Evolutionary conservation across 2,329 filamentous ascomycete species (phyloP).

Genomic region (Apiospora malaysiana): DNA sequence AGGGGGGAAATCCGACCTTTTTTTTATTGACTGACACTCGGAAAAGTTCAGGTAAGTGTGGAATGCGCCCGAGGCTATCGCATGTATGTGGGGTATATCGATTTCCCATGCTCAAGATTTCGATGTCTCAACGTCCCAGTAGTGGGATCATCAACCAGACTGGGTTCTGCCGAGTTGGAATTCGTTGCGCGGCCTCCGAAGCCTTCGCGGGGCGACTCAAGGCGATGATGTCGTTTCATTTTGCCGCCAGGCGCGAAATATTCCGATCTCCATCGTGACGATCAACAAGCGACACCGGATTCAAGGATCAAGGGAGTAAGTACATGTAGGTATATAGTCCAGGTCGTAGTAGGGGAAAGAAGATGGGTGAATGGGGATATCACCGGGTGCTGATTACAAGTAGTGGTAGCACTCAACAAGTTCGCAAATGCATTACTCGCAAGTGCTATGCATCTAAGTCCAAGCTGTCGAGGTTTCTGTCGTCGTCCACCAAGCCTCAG

Average conservation of each 20-base stretch:
- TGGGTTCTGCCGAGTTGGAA: neutral
- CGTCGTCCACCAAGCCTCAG: slow-evolving; percentile 1
- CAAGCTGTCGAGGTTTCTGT: neutral
- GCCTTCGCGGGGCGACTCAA: neutral
- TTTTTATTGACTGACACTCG: neutral
- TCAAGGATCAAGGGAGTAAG: neutral
- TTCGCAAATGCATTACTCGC: neutral
- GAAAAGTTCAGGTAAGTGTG: neutral
- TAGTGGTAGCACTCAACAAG: neutral
- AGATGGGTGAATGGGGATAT: neutral
- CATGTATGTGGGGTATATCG: neutral
- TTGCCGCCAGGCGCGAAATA: neutral
- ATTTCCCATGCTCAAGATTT: neutral
- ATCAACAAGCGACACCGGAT: slow-evolving; percentile 2
- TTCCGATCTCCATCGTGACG: neutral
- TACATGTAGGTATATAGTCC: no score
- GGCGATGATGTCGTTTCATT: slow-evolving; percentile 3
- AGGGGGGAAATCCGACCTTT: no score
- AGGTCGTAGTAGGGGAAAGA: neutral
- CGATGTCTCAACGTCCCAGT: neutral
- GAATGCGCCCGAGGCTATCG: neutral
- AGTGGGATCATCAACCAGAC: neutral
- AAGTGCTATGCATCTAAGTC: neutral
- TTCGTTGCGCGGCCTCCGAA: slow-evolving; percentile 4
- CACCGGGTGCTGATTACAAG: neutral